Base-by-base conservation (phyloP, 805 yeast species). In the Scheffersomyces ergatensis region DNA sequence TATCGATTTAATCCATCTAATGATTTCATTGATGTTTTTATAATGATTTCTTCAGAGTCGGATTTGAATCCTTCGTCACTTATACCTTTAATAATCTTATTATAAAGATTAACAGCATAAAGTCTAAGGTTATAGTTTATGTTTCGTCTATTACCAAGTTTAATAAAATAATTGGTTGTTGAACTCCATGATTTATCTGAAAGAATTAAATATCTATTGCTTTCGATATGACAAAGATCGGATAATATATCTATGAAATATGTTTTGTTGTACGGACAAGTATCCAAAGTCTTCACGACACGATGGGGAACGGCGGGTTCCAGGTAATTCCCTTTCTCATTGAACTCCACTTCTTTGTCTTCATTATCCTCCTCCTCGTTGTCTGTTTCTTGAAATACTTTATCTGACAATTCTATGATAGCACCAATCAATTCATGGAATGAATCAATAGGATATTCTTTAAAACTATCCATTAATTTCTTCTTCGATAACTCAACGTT, bases 381-480 rank as follows among this genome's bases (percentile, higher is more conserved):
- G 21, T 36, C 32, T 14, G 17, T 29, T 35, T 37, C 32, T 34
- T 25, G 25, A 26, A 37, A 31, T 13, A 57, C 56, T 2, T 46
- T 48, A 15, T 62, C 57, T 2, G 79, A 74, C 12, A 82, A 61
- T 0, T 56, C 54, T 9, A 76, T 67, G 29, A 83, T 50, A 0
- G 83, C 72, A 1, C 57, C 49, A 1, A 83, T 40, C 16, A 89
- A 57, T 6, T 67, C 70, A 4, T 54, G 39, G 43, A 82, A 79
- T 1, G 89, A 74, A 0, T 60, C 58, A 2, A 65, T 61, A 1
- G 82, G 73, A 44, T 81, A 85, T 5, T 72, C 73, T 6, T 72
- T 72, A 1, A 92, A 73, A 38, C 84, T 80, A 21, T 83, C 89
- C 41, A 76, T 62, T 23, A 90, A 65, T 45, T 82, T 84, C n/a